Evolutionary conservation across 768 basidiomycete species (phyloP).

Genomic region (Melanogaster broomeanus): DNA sequence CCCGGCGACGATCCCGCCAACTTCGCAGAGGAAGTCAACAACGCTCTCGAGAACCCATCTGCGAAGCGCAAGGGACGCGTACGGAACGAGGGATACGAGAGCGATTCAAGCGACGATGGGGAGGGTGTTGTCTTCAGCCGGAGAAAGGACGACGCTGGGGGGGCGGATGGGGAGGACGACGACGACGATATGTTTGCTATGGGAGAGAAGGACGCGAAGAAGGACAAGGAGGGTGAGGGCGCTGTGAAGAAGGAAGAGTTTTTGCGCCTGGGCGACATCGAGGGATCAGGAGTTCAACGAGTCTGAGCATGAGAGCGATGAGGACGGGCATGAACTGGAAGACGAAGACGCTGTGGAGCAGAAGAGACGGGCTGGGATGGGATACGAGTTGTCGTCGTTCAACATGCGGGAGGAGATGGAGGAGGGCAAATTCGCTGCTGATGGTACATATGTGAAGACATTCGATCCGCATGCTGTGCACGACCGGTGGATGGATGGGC

Average conservation of each 20-base stretch:
- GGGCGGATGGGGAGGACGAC: conserved; percentile 64
- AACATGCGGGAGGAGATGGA: conserved; percentile 99
- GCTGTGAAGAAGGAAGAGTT: conserved; percentile 70
- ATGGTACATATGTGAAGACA: conserved; percentile 84
- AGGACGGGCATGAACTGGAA: conserved; percentile 45
- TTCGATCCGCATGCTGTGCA: conserved; percentile 91
- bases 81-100: conserved; percentile 87
- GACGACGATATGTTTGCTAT: conserved; percentile 83
- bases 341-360: conserved; percentile 82
- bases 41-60: conserved; percentile 66
- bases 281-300: conserved; percentile 88
- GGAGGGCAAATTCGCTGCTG: conserved; percentile 95
- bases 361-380: conserved; percentile 85
- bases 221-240: conserved; percentile 38
- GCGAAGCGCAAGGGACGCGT: conserved; percentile 69
- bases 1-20: conserved; percentile 72
- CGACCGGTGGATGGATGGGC: conserved; percentile 94
- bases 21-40: conserved; percentile 80
- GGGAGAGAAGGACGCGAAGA: conserved; percentile 58
- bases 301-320: conserved; percentile 36
- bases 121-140: conserved; percentile 91
- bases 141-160: conserved; percentile 51
- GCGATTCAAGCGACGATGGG: conserved; percentile 92
- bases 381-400: conserved; percentile 91
- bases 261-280: conserved; percentile 90